These are phyloP conservation scores for Suhomyces vadensis DNA, from an alignment of 805 yeast species.

Conservation along the genomic window DNA sequence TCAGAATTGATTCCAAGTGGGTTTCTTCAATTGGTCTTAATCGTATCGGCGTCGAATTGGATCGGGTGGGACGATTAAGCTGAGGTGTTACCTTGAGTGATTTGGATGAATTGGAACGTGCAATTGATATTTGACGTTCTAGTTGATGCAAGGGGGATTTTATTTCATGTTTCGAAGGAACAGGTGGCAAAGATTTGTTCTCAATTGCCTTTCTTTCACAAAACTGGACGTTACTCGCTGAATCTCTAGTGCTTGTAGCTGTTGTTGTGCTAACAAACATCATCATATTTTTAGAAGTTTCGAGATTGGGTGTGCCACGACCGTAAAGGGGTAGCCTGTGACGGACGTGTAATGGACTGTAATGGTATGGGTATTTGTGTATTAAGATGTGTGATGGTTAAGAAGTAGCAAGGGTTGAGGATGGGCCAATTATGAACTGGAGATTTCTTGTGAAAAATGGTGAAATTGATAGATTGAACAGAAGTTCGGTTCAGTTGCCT, in stretches of 20 bases:
- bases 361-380: too few relatives aligned
- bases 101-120: conserved; percentile 13
- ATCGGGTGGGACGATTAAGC: background rate
- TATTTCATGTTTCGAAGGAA: conserved; percentile 2
- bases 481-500: too few relatives aligned
- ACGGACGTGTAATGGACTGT: too few relatives aligned
- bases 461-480: too few relatives aligned
- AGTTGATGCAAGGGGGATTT: conserved; percentile 16
- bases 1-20: background rate
- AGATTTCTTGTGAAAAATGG: too few relatives aligned
- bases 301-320: background rate
- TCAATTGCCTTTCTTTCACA: background rate
- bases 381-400: too few relatives aligned
- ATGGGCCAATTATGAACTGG: too few relatives aligned
- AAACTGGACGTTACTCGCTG: background rate
- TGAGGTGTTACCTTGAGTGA: background rate
- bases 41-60: background rate
- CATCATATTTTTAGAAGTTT: conserved; percentile 4
- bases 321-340: background rate
- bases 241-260: background rate
- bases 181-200: background rate
- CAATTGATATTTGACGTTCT: conserved; percentile 23
- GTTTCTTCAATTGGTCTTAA: background rate
- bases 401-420: too few relatives aligned
- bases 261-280: conserved; percentile 3